Base-by-base conservation (phyloP, 1,284 basidiomycete species). In the Ceratobasidium sp. region DNA sequence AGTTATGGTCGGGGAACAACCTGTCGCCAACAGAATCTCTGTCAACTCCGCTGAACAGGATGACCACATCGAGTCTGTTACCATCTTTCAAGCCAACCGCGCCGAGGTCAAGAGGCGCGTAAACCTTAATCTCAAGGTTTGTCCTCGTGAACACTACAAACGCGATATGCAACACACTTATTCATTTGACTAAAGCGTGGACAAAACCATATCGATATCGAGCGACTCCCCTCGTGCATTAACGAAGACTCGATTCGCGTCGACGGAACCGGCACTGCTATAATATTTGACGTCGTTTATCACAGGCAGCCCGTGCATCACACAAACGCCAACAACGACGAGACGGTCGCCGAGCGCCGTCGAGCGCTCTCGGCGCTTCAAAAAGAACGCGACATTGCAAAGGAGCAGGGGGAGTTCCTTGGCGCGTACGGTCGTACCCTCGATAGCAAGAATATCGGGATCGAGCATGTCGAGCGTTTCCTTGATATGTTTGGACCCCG, bases 221-320 rank as follows among this genome's bases (percentile, higher is more conserved):
- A 64, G 15, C 53, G 78, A 17, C 74, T 80, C 15, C 79, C 79
- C 0, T 76, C 71, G 24, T 75, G 65, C 44, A 31, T 80, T 11
- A 76, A 78, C 64, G 73, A 78, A 48, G 76, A 78, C 73, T 79
- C 78, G 7, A 76, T 80, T 45, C 79, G 79, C 44, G 79, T 80
- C 56, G 79, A 80, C 29, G 79, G 78, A 0, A 62, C 78, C 29
- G 79, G 79, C 8, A 73, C 75, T 50, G 78, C 78, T 5, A 47
- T 75, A 48, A 77, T 80, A 15, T 79, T 78, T 59, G 79, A 79
- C 45, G 79, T 79, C 19, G 75, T 79, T 27, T 79, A 78, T 76
- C 66, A 71, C 75, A 48, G 47, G 65, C 65, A 22, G 17, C 56
- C 63, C 7, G 15, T 4, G 17, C 27, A 45, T 36, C 53, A 22